phyloP scores from a whole-genome alignment of 2,329 filamentous ascomycete genomes.

The Microdochium trichocladiopsis region DNA sequence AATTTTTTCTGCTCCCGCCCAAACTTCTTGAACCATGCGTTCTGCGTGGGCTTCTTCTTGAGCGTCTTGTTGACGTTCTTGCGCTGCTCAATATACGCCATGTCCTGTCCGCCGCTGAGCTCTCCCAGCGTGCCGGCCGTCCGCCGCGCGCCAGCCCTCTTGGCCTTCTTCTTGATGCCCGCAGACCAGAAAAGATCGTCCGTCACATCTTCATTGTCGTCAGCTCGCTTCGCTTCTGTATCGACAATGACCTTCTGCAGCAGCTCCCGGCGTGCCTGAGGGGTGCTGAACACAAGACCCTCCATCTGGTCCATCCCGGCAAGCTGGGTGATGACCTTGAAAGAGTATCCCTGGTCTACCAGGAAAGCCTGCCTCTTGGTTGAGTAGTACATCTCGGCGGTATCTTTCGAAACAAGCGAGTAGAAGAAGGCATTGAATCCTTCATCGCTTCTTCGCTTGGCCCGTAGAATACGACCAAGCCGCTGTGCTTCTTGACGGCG shows the following conservation, averaged over 20 bases:
- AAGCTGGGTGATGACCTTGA: constrained; percentile 96
- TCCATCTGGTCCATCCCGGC: constrained; percentile 83
- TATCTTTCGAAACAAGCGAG: constrained; percentile 93
- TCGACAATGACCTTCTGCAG: constrained; percentile 85
- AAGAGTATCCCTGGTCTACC: constrained; percentile 96
- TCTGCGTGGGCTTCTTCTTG: constrained; percentile 55
- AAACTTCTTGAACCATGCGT: constrained; percentile 60
- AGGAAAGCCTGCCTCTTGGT: constrained; percentile 95
- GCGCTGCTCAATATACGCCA: constrained; percentile 91
- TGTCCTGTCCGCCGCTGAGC: constrained; percentile 85
- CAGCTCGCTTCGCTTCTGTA: constrained; percentile 58
- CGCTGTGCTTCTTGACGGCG: constrained; percentile 94
- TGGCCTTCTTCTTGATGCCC: constrained; percentile 26
- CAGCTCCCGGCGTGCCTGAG: constrained; percentile 75
- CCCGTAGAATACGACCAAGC: constrained; percentile 84
- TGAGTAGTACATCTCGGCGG: constrained; percentile 96
- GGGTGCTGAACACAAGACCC: constrained; percentile 71
- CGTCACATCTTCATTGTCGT: constrained; percentile 60
- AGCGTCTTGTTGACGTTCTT: constrained; percentile 62
- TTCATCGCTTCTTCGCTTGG: constrained; percentile 93
- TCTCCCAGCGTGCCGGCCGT: constrained; percentile 82
- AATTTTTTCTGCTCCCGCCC: constrained; percentile 53
- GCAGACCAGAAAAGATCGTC: constrained; percentile 30
- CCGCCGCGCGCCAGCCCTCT: constrained; percentile 55
- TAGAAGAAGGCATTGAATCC: constrained; percentile 99